phyloP scores from a whole-genome alignment of 2,329 filamentous ascomycete species.

The Trichophyton simii region DNA sequence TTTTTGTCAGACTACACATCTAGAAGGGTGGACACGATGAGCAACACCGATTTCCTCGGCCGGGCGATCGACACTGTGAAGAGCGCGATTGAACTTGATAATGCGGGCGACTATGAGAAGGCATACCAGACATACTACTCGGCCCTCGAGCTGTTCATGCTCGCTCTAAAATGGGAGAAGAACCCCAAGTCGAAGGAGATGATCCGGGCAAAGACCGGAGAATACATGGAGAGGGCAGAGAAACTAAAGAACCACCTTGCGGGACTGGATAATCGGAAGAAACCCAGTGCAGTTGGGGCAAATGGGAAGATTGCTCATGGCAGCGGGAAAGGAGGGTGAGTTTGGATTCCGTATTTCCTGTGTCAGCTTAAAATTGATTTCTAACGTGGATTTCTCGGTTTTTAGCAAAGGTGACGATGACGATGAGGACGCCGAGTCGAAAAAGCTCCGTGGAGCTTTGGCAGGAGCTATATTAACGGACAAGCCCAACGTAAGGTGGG shows the following conservation, averaged over 20 bases:
- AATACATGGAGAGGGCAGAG: conserved; percentile 98
- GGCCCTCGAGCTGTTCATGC: conserved; percentile 94
- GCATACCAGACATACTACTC: conserved; percentile 95
- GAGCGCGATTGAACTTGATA: conserved; percentile 94
- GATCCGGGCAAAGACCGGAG: conserved; percentile 85
- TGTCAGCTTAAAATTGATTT: not conserved
- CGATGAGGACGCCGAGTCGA: conserved; percentile 75
- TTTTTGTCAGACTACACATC: not conserved
- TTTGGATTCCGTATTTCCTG: conserved; percentile 1
- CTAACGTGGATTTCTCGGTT: not conserved
- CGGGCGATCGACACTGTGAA: conserved; percentile 94
- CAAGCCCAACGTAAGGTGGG: conserved; percentile 93
- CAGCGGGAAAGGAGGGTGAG: conserved; percentile 44
- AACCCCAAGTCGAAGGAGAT: conserved; percentile 94
- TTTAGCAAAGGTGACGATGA: conserved; percentile 41
- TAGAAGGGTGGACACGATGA: conserved; percentile 48
- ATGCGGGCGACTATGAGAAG: conserved; percentile 89
- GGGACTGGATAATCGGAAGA: conserved; percentile 44
- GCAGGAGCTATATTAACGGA: conserved; percentile 88
- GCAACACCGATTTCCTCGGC: conserved; percentile 90
- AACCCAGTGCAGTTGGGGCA: conserved; percentile 39
- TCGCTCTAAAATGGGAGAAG: conserved; percentile 99
- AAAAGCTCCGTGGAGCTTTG: conserved; percentile 85
- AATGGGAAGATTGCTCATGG: conserved; percentile 41
- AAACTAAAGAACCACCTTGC: conserved; percentile 87